Percentiles rank a stretch among this genome's conserved stretches.
Evolutionary conservation across 371 early-diverging fungal genomes (phyloP).

Genomic region (Rhizomucor pusillus): DNA sequence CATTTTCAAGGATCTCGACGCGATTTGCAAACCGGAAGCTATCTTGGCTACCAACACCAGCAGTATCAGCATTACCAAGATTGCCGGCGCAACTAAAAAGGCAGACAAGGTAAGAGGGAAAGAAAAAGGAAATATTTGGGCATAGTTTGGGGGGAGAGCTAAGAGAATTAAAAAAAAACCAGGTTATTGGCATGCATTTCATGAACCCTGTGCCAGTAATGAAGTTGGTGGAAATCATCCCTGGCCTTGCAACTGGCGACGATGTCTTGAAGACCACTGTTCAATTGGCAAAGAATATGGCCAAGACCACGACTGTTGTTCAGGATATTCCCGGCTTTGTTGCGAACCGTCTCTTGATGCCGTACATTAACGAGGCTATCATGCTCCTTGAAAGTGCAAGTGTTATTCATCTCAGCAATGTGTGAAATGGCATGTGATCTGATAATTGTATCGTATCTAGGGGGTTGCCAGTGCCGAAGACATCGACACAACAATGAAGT

Average conservation of each 20-base stretch:
- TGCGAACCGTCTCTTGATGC: conserved; percentile 96
- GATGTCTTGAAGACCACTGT: conserved; percentile 73
- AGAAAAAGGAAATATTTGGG: neutral
- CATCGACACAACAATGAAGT: conserved; percentile 97
- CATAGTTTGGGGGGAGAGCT: neutral
- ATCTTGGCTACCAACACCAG: conserved; percentile 96
- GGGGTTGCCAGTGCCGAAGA: conserved; percentile 92
- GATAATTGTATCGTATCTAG: conserved; percentile 32
- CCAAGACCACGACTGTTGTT: conserved; percentile 87
- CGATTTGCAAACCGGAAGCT: conserved; percentile 65
- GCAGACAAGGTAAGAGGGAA: conserved; percentile 61
- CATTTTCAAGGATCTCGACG: conserved; percentile 79
- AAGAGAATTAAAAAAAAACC: conserved; percentile 1
- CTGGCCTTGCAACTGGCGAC: conserved; percentile 82
- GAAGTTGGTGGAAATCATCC: conserved; percentile 97
- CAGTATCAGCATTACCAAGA: conserved; percentile 62
- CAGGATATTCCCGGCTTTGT: conserved; percentile 97
- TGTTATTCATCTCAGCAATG: neutral
- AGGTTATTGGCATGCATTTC: conserved; percentile 91
- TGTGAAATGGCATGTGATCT: neutral
- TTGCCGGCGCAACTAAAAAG: conserved; percentile 83
- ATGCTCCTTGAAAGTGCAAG: conserved; percentile 84
- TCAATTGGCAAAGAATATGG: conserved; percentile 82
- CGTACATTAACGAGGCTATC: conserved; percentile 97
- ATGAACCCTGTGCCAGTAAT: conserved; percentile 98